Evolutionary conservation across 108 stramenopile species (phyloP), one percentile per base, ranked within the genome.

Genomic region (Schizochytrium sp.): DNA sequence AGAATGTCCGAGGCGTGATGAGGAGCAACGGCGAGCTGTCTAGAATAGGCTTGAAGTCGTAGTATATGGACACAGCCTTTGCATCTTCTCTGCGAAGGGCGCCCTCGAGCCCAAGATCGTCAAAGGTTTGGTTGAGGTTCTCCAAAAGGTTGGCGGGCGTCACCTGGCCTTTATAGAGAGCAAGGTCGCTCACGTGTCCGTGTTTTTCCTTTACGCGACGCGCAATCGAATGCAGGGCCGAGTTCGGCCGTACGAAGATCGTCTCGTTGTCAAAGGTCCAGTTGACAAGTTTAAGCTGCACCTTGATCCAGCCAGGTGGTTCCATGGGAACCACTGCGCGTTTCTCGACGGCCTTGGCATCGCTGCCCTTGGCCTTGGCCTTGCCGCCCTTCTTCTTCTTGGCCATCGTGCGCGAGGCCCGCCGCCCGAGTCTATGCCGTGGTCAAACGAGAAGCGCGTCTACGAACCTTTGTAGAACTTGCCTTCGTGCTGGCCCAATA

Each of bases 1-100:
- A 83, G 51, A 83, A 83, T 12, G 76, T 83, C 48, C 76, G 76
- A 55, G 76, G 76, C 23, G 76, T 83, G 51, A 83, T 53, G 76
- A 83, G 76, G 16, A 83, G 76, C 48, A 83, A 45, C 3, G 76
- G 48, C 16, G 45, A 53, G 48, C 12, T 53, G 48, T 83, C 76
- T 12, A 83, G 5, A 53, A 83, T 83, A 25, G 76, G 76, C 28
- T 53, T 47, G 4, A 83, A 83, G 76, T 83, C 76, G 28, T 25
- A 83, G 76, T 83, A 83, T 12, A 83, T 23, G 10, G 48, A 25
- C 8, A 25, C 19, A 45, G 48, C 76, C 51, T 83, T 83, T 83
- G 76, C 76, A 6, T 83, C 76, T 23, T 83, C 76, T 47, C 25
- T 43, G 12, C 48, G 45, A 21, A 23, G 45, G 43, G 76, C 23